Percentiles rank a stretch among this genome's conserved stretches.
These are phyloP conservation scores for Sordariomycetes sp. DNA, from an alignment of 2,329 filamentous ascomycete genomes.

Conservation along the genomic window DNA sequence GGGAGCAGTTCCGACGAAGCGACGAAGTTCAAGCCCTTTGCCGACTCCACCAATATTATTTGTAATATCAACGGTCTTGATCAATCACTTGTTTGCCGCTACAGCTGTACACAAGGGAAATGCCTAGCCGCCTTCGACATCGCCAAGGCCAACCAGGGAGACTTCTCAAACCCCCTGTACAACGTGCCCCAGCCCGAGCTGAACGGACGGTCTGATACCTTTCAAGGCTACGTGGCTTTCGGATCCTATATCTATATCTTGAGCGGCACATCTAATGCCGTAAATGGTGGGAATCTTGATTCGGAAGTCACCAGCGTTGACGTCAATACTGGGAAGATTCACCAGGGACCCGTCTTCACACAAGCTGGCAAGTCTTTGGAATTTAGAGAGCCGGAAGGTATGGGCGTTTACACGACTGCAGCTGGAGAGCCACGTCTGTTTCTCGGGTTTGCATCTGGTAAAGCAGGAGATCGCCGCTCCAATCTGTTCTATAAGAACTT, in stretches of 20 bases:
- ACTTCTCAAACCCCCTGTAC: conserved; percentile 7
- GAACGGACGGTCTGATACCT: background rate
- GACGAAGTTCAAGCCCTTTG: conserved; percentile 5
- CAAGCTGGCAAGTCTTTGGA: conserved; percentile 2
- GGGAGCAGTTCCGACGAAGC: background rate
- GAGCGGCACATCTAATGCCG: conserved; percentile 4
- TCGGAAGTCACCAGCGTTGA: conserved; percentile 5
- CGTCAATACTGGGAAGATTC: conserved; percentile 6
- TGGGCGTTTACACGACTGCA: conserved; percentile 4
- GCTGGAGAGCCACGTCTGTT: conserved; percentile 5
- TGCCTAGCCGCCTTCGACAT: conserved; percentile 5
- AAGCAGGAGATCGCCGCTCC: conserved; percentile 1
- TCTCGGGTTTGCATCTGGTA: conserved; percentile 6
- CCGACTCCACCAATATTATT: conserved; percentile 1
- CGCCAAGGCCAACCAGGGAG: conserved; percentile 7
- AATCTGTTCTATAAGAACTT: conserved; percentile 7
- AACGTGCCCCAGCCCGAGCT: conserved; percentile 6
- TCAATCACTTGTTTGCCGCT: conserved; percentile 4
- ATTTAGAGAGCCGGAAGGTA: conserved; percentile 6
- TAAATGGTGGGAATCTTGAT: conserved; percentile 5
- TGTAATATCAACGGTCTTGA: conserved; percentile 2
- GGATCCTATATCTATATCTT: conserved; percentile 6
- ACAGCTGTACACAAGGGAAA: conserved; percentile 1
- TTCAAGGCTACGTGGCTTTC: conserved; percentile 5
- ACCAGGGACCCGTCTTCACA: conserved; percentile 5